phyloP scores from a whole-genome alignment of 2,329 filamentous ascomycete species.

The Myrmaecium sp. region DNA sequence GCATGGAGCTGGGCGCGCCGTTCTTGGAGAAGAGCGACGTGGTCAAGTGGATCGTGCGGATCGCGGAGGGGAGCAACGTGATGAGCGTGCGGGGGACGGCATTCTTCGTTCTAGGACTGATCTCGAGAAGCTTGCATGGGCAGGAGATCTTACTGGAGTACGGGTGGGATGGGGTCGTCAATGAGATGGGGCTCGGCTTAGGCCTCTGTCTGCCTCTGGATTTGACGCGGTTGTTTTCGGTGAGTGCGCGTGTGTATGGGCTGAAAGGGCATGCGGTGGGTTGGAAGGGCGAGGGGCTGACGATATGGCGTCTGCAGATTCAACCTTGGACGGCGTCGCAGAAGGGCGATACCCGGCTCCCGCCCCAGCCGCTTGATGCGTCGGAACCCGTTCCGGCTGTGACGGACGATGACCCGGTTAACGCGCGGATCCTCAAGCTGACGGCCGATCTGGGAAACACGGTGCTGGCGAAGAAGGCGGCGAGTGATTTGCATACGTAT shows the following conservation, averaged over 20 bases:
- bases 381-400: no score
- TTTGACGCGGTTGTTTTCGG: conserved; percentile 61
- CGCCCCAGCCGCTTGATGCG: no score
- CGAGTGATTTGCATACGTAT: conserved; percentile 54
- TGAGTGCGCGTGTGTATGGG: no score
- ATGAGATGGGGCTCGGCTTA: conserved; percentile 62
- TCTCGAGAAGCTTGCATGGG: conserved; percentile 81
- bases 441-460: conserved; percentile 85
- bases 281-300: not conserved
- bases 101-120: conserved; percentile 86
- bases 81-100: conserved; percentile 90
- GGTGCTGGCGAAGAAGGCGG: conserved; percentile 75
- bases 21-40: conserved; percentile 86
- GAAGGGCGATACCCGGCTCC: conserved; percentile 10
- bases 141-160: conserved; percentile 78
- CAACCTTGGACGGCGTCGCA: conserved; percentile 16
- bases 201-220: conserved; percentile 76
- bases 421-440: conserved; percentile 63
- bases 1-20: conserved; percentile 89
- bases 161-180: conserved; percentile 87
- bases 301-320: conserved; percentile 12
- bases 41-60: conserved; percentile 69
- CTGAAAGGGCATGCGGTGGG: no score
- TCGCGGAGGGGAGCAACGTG: conserved; percentile 75
- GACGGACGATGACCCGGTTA: conserved; percentile 43